A percentile compares a stretch with the other conserved stretches of the same genome.
Evolutionary conservation across 805 yeast species (phyloP).

Genomic region (Spathaspora girioi): DNA sequence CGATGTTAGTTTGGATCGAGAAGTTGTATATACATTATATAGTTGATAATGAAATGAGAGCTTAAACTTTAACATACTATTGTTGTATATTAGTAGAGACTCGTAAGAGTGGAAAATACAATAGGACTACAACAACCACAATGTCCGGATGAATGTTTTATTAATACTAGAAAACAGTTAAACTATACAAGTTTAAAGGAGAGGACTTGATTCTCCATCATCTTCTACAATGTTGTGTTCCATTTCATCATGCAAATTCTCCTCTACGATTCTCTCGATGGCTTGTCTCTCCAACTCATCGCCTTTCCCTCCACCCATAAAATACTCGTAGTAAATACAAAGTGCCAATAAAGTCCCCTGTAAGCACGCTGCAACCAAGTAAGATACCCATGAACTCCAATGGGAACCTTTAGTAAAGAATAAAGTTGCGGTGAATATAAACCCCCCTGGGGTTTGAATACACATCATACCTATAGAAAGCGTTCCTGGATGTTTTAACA

Average conservation of each 20-base stretch:
- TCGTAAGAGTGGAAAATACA: too few species aligned
- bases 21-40: background rate
- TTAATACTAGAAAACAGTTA: background rate
- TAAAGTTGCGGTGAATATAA: constrained; percentile 69
- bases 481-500: constrained; percentile 73
- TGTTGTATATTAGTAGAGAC: too few species aligned
- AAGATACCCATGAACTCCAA: constrained; percentile 88
- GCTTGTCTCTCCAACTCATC: constrained; percentile 24
- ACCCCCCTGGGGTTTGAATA: constrained; percentile 89
- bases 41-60: too few species aligned
- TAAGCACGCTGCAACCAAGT: constrained; percentile 63
- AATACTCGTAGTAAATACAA: constrained; percentile 52
- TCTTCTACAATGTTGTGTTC: constrained; percentile 3
- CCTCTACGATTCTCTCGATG: constrained; percentile 26
- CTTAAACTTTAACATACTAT: too few species aligned
- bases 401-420: constrained; percentile 69
- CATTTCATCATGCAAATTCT: constrained; percentile 16
- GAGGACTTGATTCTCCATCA: background rate
- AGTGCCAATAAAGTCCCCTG: constrained; percentile 60
- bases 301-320: constrained; percentile 18
- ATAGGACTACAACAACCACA: too few species aligned
- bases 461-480: constrained; percentile 78
- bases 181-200: background rate
- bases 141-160: constrained; percentile 5
- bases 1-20: constrained; percentile 41